Evolutionary conservation across 2,329 filamentous ascomycete species (phyloP).

Genomic region (Aspergillus sp.): DNA sequence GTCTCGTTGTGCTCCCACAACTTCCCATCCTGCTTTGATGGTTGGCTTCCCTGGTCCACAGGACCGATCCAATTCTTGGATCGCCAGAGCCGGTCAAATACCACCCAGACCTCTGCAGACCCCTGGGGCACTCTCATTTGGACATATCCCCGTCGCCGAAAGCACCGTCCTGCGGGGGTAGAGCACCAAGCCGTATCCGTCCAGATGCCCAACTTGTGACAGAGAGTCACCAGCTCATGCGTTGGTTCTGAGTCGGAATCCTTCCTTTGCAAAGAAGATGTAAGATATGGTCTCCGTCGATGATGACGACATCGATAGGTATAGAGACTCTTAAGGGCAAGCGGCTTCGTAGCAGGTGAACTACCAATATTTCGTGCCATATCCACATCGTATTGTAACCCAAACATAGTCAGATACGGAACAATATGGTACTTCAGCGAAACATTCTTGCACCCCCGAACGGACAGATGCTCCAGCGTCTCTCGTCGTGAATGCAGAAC

Average conservation of each 20-base stretch:
- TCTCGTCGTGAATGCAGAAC: slow-evolving; percentile 49
- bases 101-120: slow-evolving; percentile 55
- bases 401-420: slow-evolving; percentile 48
- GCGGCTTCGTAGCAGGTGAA: slow-evolving; percentile 28
- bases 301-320: slow-evolving; percentile 58
- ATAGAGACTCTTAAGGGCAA: slow-evolving; percentile 54
- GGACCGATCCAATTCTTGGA: slow-evolving; percentile 53
- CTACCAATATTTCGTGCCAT: slow-evolving; percentile 35
- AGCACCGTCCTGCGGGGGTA: slow-evolving; percentile 51
- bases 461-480: slow-evolving; percentile 53
- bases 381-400: slow-evolving; percentile 38
- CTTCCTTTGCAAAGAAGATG: slow-evolving; percentile 47
- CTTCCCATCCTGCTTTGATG: slow-evolving; percentile 42
- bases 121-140: slow-evolving; percentile 49
- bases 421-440: slow-evolving; percentile 59
- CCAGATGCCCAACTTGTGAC: slow-evolving; percentile 54
- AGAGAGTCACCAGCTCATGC: slow-evolving; percentile 54
- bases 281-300: slow-evolving; percentile 53
- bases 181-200: slow-evolving; percentile 58
- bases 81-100: slow-evolving; percentile 54
- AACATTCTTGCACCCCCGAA: slow-evolving; percentile 58
- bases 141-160: slow-evolving; percentile 51
- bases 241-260: slow-evolving; percentile 57
- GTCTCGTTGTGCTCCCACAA: slow-evolving; percentile 52
- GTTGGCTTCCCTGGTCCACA: slow-evolving; percentile 19